Evolutionary conservation across 2,329 filamentous ascomycete species (phyloP), one percentile per base, ranked within the genome.

Genomic region (Aspergillus intermedius): DNA sequence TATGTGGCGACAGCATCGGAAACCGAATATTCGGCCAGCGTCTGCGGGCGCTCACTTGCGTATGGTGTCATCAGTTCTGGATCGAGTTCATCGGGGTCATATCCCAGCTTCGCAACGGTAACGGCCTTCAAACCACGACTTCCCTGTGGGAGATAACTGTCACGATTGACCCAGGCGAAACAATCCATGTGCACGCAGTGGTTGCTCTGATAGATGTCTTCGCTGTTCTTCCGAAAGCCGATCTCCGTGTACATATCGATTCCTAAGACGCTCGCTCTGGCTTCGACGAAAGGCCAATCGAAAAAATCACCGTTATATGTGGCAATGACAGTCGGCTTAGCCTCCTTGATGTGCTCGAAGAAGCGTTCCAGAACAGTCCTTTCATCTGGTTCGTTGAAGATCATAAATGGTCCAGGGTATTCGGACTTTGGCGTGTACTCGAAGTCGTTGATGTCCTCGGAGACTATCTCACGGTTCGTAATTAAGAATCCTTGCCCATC

Each of bases 301-400:
- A 98, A 98, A 68, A 98, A 98, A 75, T 98, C 93, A 74, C 93
- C 93, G 88, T 98, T 98, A 78, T 98, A 98, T n/a, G 93, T 98
- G 32, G 94, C 91, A 67, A 98, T 98, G 49, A 98, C 91, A 0
- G 91, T 97, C 0, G 93, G 93, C 51, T 87, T 82, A 1, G 90
- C 89, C 67, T 95, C 89, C 63, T 98, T 97, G 69, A 98, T 87
- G 67, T 96, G 93, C 37, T 88, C 77, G 63, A 98, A 97, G 72
- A 98, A 98, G 13, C 93, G 79, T 64, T 97, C 91, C 19, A 98
- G 76, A 2, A 95, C 66, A 1, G 78, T 81, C 68, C 93, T 93
- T 70, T 98, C 93, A 62, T 97, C 85, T 1, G 90, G 87, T 66
- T 98, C 94, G 66, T 98, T 98, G 77, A 97, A 98, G 59, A 97